A percentile compares a stretch with the other conserved stretches of the same genome.
These are phyloP conservation scores for Hyaloscypha hepaticicola DNA, from an alignment of 495 filamentous ascomycete genomes.

Conservation along the genomic window DNA sequence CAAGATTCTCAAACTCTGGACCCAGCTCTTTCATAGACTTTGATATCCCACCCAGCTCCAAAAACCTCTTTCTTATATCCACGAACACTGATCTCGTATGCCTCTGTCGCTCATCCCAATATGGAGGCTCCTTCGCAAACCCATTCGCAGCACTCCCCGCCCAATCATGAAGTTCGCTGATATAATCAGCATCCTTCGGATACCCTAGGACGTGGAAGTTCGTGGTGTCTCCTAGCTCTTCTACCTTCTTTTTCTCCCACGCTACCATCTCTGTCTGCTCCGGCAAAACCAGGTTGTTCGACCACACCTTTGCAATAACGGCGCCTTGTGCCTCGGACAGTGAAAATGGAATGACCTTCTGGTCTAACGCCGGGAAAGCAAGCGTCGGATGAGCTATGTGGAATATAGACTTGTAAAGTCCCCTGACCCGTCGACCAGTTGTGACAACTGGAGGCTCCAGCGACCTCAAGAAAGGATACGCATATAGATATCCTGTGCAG, in stretches of 20 bases:
- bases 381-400: conserved; percentile 74
- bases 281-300: conserved; percentile 64
- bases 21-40: conserved; percentile 57
- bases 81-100: conserved; percentile 60
- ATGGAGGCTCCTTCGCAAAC: conserved; percentile 59
- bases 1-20: conserved; percentile 51
- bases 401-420: conserved; percentile 77
- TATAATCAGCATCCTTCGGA: conserved; percentile 74
- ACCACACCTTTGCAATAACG: conserved; percentile 73
- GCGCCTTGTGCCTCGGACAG: conserved; percentile 76
- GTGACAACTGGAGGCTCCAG: conserved; percentile 59
- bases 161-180: conserved; percentile 59
- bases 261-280: conserved; percentile 56
- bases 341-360: conserved; percentile 82
- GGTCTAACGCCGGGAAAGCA: conserved; percentile 70
- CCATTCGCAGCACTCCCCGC: conserved; percentile 31
- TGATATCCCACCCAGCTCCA: conserved; percentile 34
- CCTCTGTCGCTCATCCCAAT: conserved; percentile 63
- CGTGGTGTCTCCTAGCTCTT: conserved; percentile 36
- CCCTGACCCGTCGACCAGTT: conserved; percentile 64
- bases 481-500: conserved; percentile 74
- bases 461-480: conserved; percentile 65
- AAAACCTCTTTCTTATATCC: conserved; percentile 51
- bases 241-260: conserved; percentile 53
- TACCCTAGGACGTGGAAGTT: conserved; percentile 67